phyloP scores from a whole-genome alignment of 805 yeast species.

The Maudiozyma barnettii region DNA sequence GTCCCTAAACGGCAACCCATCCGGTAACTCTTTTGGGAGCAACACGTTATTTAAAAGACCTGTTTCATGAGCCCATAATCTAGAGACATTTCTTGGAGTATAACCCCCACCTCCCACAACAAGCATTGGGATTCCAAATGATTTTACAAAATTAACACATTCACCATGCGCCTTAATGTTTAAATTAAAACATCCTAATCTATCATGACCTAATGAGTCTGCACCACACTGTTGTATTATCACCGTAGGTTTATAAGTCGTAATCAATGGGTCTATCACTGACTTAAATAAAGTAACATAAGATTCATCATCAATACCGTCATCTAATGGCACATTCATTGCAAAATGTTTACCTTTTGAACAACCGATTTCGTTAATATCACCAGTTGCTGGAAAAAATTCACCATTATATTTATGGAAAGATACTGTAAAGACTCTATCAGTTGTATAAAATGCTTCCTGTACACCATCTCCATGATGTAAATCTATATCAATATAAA shows the following conservation, averaged over 20 bases:
- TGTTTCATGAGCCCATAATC: conserved; percentile 92
- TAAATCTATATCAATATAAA: conserved; percentile 82
- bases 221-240: conserved; percentile 98
- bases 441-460: conserved; percentile 87
- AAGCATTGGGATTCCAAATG: conserved; percentile 81
- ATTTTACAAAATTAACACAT: conserved; percentile 79
- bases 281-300: conserved; percentile 44
- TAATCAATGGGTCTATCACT: conserved; percentile 80
- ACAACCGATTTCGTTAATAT: conserved; percentile 72
- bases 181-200: conserved; percentile 90
- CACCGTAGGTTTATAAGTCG: conserved; percentile 85
- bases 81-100: conserved; percentile 92
- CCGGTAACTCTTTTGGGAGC: conserved; percentile 68
- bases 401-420: conserved; percentile 86
- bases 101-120: conserved; percentile 98
- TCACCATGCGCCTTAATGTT: conserved; percentile 94
- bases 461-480: conserved; percentile 96
- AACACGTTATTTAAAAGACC: conserved; percentile 75
- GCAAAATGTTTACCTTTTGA: conserved; percentile 77
- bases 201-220: conserved; percentile 91
- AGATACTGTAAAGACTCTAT: conserved; percentile 82
- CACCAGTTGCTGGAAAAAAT: conserved; percentile 91
- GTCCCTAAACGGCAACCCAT: conserved; percentile 61
- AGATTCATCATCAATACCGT: conserved; percentile 85
- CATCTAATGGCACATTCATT: conserved; percentile 78